These are phyloP conservation scores for Fusarium pilosicola DNA, from an alignment of 2,329 filamentous ascomycete species.

Conservation along the genomic window DNA sequence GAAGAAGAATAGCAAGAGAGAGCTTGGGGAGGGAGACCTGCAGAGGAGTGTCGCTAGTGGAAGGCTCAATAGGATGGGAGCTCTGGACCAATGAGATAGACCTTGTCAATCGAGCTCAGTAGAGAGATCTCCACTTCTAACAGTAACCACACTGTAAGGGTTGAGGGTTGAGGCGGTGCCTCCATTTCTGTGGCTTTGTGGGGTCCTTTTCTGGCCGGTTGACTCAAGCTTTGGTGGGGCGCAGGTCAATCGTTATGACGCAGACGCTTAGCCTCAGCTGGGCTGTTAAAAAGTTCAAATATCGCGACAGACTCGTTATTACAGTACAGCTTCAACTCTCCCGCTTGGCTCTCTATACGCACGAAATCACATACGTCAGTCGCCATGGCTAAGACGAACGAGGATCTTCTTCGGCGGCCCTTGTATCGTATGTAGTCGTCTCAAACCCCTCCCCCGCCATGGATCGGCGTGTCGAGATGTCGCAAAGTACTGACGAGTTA, in stretches of 20 bases:
- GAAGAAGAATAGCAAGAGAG: not conserved
- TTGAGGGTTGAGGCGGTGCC: not conserved
- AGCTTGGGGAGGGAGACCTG: not conserved
- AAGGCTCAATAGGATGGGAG: too few relatives aligned
- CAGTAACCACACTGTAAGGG: not conserved
- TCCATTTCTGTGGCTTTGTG: conserved; percentile 1
- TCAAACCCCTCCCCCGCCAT: conserved; percentile 20
- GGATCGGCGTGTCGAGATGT: not conserved
- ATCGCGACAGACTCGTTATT: conserved; percentile 13
- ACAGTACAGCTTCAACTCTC: not conserved
- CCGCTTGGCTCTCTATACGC: not conserved
- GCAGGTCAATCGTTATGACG: conserved; percentile 23
- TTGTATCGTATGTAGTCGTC: conserved; percentile 57
- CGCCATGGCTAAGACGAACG: conserved; percentile 53
- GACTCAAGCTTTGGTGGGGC: conserved; percentile 31
- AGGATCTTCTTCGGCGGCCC: conserved; percentile 61
- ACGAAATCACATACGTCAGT: not conserved
- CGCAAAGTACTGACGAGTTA: conserved; percentile 24
- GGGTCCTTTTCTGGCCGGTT: conserved; percentile 26
- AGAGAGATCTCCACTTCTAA: not conserved
- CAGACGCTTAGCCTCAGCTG: conserved; percentile 13
- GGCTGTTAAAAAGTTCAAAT: conserved; percentile 24
- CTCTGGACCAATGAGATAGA: not conserved
- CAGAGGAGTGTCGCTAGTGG: not conserved
- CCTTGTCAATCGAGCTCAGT: not conserved